These are phyloP conservation scores for Canavalia ensiformis DNA, from an alignment of 306 rosid genomes.

Conservation along the genomic window DNA sequence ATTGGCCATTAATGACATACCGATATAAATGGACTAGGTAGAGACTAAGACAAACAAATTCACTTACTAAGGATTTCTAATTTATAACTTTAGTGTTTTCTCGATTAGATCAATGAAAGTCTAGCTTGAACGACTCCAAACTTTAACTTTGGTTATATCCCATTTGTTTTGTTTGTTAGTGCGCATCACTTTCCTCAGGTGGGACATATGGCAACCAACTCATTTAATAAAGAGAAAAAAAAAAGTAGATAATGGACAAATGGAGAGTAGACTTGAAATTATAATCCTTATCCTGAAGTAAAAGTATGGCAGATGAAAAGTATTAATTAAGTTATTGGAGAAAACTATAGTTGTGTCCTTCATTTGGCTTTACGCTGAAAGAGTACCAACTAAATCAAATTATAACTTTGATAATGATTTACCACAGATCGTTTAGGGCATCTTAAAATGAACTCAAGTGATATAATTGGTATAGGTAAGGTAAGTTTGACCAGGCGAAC, in stretches of 20 bases:
- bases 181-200: slow-evolving; percentile 58
- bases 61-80: too few relatives aligned
- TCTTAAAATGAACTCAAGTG: not conserved
- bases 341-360: slow-evolving; percentile 30
- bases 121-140: too few relatives aligned
- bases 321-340: slow-evolving; percentile 20
- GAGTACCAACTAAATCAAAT: not conserved
- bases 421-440: not conserved
- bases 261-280: slow-evolving; percentile 41
- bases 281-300: slow-evolving; percentile 57
- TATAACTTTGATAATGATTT: slow-evolving; percentile 1
- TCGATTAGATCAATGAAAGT: too few relatives aligned
- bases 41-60: too few relatives aligned
- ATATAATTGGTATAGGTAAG: not conserved
- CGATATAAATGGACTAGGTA: too few relatives aligned
- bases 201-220: slow-evolving; percentile 54
- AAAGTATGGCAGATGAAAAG: slow-evolving; percentile 33
- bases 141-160: not conserved
- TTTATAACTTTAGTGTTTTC: too few relatives aligned
- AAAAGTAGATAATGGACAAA: slow-evolving; percentile 46
- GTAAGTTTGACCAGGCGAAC: slow-evolving; percentile 1
- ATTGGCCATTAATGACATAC: too few relatives aligned
- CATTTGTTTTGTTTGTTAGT: slow-evolving; percentile 37
- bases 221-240: slow-evolving; percentile 36
- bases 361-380: slow-evolving; percentile 45